phyloP scores from a whole-genome alignment of 2,329 filamentous ascomycete species.

The Cercospora sp. region DNA sequence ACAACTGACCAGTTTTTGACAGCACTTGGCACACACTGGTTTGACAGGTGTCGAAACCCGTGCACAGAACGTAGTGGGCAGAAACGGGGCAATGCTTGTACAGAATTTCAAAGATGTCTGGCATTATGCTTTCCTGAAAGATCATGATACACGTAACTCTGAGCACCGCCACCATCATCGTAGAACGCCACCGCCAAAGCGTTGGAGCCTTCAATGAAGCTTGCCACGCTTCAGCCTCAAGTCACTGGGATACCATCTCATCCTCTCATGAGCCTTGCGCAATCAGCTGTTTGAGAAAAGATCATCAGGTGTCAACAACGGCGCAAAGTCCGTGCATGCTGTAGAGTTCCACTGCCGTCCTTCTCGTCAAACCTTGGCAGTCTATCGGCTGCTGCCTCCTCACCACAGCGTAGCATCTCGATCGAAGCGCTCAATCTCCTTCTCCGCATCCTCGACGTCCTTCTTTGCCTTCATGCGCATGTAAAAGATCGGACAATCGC shows the following conservation, averaged over 20 bases:
- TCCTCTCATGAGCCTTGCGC: neutral
- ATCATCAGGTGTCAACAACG: neutral
- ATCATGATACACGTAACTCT: neutral
- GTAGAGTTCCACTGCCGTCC: neutral
- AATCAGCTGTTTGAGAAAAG: neutral
- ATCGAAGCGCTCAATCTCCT: constrained; percentile 88
- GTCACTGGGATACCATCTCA: neutral
- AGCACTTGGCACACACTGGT: neutral
- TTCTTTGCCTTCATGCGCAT: constrained; percentile 99
- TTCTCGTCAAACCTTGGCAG: neutral
- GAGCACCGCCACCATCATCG: constrained; percentile 1
- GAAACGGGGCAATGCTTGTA: neutral
- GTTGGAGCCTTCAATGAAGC: neutral
- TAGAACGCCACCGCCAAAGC: neutral
- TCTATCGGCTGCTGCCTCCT: constrained; percentile 8
- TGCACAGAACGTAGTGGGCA: neutral
- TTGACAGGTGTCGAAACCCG: neutral
- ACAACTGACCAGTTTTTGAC: neutral
- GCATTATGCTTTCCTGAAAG: neutral
- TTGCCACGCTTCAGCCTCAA: neutral
- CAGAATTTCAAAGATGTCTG: neutral
- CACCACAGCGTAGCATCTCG: constrained; percentile 73
- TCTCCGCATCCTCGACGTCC: constrained; percentile 91
- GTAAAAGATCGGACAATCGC: constrained; percentile 98
- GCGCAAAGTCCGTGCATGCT: neutral